These are phyloP conservation scores for Alternaria postmessia DNA, from an alignment of 2,329 filamentous ascomycete species.

Conservation along the genomic window DNA sequence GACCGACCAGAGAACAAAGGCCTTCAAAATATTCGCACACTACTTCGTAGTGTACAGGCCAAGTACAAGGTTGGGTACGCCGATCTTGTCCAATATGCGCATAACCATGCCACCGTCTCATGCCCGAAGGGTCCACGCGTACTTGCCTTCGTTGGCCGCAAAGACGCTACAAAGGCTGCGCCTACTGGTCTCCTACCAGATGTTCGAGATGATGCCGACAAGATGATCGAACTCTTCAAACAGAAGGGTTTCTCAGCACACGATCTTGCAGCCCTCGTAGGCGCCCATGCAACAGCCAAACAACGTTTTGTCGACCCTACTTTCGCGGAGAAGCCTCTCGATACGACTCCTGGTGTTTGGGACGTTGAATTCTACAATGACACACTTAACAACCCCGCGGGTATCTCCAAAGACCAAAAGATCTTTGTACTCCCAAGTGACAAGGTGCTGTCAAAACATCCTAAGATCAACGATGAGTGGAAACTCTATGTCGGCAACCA, in stretches of 20 bases:
- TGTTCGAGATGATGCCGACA: slow-evolving; percentile 51
- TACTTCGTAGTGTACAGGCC: slow-evolving; percentile 51
- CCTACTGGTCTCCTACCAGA: slow-evolving; percentile 58
- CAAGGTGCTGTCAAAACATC: slow-evolving; percentile 35
- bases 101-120: slow-evolving; percentile 57
- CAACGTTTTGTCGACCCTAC: slow-evolving; percentile 58
- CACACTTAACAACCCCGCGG: slow-evolving; percentile 39
- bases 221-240: slow-evolving; percentile 57
- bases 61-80: slow-evolving; percentile 60
- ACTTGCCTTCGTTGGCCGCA: slow-evolving; percentile 59
- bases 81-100: slow-evolving; percentile 63
- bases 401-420: slow-evolving; percentile 21
- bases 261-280: slow-evolving; percentile 63
- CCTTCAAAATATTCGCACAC: slow-evolving; percentile 52
- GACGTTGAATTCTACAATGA: slow-evolving; percentile 60
- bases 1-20: slow-evolving; percentile 55
- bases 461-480: slow-evolving; percentile 40
- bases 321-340: slow-evolving; percentile 51
- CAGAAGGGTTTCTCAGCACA: slow-evolving; percentile 60
- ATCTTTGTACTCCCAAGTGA: slow-evolving; percentile 43
- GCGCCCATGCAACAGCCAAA: slow-evolving; percentile 61
- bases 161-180: slow-evolving; percentile 53
- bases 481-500: slow-evolving; percentile 39
- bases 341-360: slow-evolving; percentile 61
- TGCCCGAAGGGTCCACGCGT: slow-evolving; percentile 64